phyloP scores from a whole-genome alignment of 768 basidiomycete genomes.

The Solioccasus polychromus region DNA sequence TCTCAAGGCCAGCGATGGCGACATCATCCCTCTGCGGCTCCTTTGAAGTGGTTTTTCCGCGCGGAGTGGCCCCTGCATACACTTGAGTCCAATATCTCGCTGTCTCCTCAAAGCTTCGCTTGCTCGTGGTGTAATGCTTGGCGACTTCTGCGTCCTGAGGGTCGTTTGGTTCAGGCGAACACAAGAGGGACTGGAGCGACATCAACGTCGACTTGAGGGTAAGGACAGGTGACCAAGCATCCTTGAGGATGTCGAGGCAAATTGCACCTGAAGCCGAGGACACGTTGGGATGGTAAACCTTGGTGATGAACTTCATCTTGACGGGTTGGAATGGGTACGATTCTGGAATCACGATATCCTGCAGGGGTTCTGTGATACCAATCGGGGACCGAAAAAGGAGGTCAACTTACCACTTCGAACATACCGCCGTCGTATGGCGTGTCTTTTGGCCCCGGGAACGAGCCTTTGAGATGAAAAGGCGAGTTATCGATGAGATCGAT shows the following conservation, averaged over 20 bases:
- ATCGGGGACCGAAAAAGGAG: conserved; percentile 4
- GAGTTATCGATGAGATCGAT: conserved; percentile 88
- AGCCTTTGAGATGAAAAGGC: conserved; percentile 88
- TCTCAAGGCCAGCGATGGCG: conserved; percentile 77
- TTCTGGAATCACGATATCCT: conserved; percentile 94
- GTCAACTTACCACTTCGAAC: conserved; percentile 78
- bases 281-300: conserved; percentile 94
- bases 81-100: conserved; percentile 92
- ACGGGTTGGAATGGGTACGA: conserved; percentile 91
- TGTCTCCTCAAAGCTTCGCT: conserved; percentile 84
- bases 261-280: conserved; percentile 94
- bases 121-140: conserved; percentile 92
- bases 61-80: conserved; percentile 76
- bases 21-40: conserved; percentile 43
- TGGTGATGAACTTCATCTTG: conserved; percentile 98
- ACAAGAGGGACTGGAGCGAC: conserved; percentile 88
- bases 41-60: conserved; percentile 34
- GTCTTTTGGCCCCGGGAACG: conserved; percentile 87
- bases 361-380: conserved; percentile 2
- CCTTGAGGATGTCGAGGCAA: conserved; percentile 82
- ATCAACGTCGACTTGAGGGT: conserved; percentile 96
- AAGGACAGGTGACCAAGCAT: conserved; percentile 94
- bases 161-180: conserved; percentile 92
- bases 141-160: conserved; percentile 98
- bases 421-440: conserved; percentile 92